Evolutionary conservation across 805 yeast species (phyloP), one percentile per base, ranked within the genome.

Genomic region (Candida odintsovae): DNA sequence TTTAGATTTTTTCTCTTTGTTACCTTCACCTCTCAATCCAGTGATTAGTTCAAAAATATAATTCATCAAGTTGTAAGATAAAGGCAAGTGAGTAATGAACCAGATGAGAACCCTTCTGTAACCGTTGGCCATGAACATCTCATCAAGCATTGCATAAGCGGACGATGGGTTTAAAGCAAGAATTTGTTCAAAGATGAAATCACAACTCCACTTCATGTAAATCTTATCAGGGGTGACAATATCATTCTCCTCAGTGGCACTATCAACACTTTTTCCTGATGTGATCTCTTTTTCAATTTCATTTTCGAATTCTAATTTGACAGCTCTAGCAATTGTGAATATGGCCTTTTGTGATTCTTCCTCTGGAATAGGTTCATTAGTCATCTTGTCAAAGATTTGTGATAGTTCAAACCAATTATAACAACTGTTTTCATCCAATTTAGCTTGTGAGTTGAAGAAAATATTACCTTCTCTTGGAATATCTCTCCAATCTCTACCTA

Each of bases 401-500:
- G 55, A 21, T 10, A 72, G 50, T 16, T 55, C 56, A 2, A 55
- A 47, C 56, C 67, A 61, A 2, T 42, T 31, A 8, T 41, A 47
- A 33, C 58, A 50, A 12, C 46, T 47, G 2, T 44, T 15, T 13
- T 50, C 51, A 40, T 49, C 44, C 15, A 59, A 40, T 25, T 26
- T 29, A 6, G 55, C 49, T 2, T 48, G 44, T 2, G 60, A 42
- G 36, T 57, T 61, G 52, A 58, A 66, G 33, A 65, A 62, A 12
- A 65, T 62, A 57, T 84, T 84, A 1, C 68, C 68, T 3, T 79
- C 86, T 42, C 89, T 66, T 3, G 86, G 84, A 12, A 82, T 69
- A 61, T 83, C 90, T 54, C 89, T 66, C 87, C 90, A 82, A 63
- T 84, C 90, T 31, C 77, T 68, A 0, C 87, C 88, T 40, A 70